phyloP scores from a whole-genome alignment of 495 filamentous ascomycete species.

The Penicillium dipodomyicola region DNA sequence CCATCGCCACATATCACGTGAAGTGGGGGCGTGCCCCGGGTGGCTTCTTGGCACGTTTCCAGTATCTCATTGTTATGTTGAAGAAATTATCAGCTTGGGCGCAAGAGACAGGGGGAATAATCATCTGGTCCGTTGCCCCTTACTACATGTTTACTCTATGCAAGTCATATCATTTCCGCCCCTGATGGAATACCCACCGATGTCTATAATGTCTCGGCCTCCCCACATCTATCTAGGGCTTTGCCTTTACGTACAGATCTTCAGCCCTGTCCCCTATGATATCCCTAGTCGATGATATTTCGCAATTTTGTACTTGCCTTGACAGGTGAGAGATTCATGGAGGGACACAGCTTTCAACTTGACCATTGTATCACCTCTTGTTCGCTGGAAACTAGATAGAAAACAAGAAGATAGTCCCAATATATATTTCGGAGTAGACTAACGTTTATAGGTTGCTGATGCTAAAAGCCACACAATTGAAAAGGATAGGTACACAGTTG shows the following conservation, averaged over 20 bases:
- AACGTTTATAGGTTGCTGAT: not conserved
- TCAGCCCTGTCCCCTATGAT: not conserved
- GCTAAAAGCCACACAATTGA: not conserved
- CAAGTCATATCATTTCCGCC: not conserved
- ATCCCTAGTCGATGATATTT: not conserved
- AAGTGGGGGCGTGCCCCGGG: conserved; percentile 11
- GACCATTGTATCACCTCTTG: not conserved
- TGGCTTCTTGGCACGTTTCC: conserved; percentile 3
- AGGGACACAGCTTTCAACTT: not conserved
- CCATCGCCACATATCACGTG: conserved; percentile 15
- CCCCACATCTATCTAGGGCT: not conserved
- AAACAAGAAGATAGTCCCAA: not conserved
- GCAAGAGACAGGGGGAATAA: not conserved
- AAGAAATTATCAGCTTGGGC: not conserved
- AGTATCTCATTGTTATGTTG: not conserved
- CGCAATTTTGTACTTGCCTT: not conserved
- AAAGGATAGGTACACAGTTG: not conserved
- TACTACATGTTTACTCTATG: not conserved
- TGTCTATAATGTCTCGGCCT: not conserved
- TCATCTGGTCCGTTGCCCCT: not conserved
- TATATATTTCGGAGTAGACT: not conserved
- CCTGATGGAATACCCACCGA: not conserved
- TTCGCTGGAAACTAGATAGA: not conserved
- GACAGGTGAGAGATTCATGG: too few species aligned
- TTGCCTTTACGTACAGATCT: too few species aligned